phyloP scores from a whole-genome alignment of 495 filamentous ascomycete species.

The Aspergillus panamensis region DNA sequence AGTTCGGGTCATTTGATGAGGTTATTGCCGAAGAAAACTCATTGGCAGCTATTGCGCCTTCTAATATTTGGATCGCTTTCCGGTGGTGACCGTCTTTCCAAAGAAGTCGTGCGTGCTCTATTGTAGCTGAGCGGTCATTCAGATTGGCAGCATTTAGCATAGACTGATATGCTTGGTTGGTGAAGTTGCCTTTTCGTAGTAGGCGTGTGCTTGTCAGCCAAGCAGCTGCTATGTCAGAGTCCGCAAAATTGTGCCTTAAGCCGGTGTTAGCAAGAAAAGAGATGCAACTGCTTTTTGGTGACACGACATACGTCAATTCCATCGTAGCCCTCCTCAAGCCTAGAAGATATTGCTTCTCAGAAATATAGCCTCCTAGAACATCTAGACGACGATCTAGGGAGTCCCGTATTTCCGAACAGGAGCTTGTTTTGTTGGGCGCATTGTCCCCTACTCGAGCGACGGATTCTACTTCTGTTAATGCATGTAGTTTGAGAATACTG shows the following conservation, averaged over 20 bases:
- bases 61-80: constrained; percentile 87
- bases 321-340: constrained; percentile 81
- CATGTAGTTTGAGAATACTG: constrained; percentile 76
- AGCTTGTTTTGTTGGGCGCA: constrained; percentile 23
- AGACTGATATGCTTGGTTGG: constrained; percentile 85
- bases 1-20: constrained; percentile 39
- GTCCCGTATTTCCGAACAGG: constrained; percentile 45
- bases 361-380: constrained; percentile 77
- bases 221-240: constrained; percentile 70
- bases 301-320: constrained; percentile 52
- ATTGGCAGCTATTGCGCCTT: constrained; percentile 75
- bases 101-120: constrained; percentile 89
- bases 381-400: constrained; percentile 73
- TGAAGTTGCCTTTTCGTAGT: constrained; percentile 77
- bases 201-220: constrained; percentile 87
- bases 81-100: constrained; percentile 93
- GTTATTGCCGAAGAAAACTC: constrained; percentile 55
- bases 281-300: neutral
- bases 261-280: constrained; percentile 14
- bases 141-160: constrained; percentile 84
- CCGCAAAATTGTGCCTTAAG: constrained; percentile 44
- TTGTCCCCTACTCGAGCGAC: constrained; percentile 53
- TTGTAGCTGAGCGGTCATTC: constrained; percentile 77
- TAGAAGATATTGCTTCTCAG: constrained; percentile 93
- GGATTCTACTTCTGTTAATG: constrained; percentile 79